Percentiles rank a stretch among this genome's conserved stretches.
Evolutionary conservation across 805 yeast species (phyloP).

Genomic region (Saturnispora kantuleensis): DNA sequence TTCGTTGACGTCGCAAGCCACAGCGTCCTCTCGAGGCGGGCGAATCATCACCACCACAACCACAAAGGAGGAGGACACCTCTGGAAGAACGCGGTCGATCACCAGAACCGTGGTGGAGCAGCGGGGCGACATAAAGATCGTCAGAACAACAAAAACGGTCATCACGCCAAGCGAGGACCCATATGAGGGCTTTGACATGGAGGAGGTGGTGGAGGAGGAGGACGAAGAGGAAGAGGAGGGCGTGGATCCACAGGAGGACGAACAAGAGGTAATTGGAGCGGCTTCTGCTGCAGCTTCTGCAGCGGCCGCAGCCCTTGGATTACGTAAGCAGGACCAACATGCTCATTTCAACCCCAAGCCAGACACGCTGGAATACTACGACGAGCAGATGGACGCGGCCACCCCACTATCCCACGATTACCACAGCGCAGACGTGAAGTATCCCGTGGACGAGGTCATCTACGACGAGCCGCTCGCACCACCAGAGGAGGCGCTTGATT

Average conservation of each 20-base stretch:
- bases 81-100: slow-evolving; percentile 46
- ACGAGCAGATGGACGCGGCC: neutral
- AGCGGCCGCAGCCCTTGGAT: no score
- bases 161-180: slow-evolving; percentile 17
- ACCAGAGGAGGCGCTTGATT: slow-evolving; percentile 1
- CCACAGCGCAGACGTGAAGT: slow-evolving; percentile 3
- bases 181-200: slow-evolving; percentile 13
- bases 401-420: slow-evolving; percentile 4
- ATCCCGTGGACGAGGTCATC: slow-evolving; percentile 2
- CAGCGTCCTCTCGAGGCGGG: slow-evolving; percentile 23
- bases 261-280: slow-evolving; percentile 1
- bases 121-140: slow-evolving; percentile 38
- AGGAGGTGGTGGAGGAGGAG: slow-evolving; percentile 2
- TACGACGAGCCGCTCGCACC: slow-evolving; percentile 6
- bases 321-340: neutral
- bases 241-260: neutral
- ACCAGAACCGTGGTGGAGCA: slow-evolving; percentile 44
- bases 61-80: slow-evolving; percentile 38
- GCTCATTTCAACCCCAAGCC: slow-evolving; percentile 4
- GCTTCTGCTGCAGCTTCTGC: slow-evolving; percentile 10
- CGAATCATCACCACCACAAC: slow-evolving; percentile 29
- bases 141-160: slow-evolving; percentile 34
- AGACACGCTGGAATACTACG: neutral
- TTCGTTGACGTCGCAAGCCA: slow-evolving; percentile 23
- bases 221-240: neutral